Evolutionary conservation across 2,329 filamentous ascomycete genomes (phyloP).

Genomic region (Hymenoscyphus fructigenus): DNA sequence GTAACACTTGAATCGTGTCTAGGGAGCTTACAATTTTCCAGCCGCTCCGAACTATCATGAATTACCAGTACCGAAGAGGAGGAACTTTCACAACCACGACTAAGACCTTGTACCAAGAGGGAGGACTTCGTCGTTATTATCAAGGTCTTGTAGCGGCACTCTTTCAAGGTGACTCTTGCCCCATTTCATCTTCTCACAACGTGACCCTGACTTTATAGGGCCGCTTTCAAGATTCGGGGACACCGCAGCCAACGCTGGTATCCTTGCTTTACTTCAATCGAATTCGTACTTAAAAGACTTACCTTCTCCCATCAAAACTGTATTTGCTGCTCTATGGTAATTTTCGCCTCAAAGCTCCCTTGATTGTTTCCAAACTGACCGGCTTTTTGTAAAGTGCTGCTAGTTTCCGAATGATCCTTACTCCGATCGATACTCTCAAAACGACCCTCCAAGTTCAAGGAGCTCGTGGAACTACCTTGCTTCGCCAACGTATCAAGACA

Average conservation of each 20-base stretch:
- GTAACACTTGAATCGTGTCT: not conserved
- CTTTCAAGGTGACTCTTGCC: conserved; percentile 41
- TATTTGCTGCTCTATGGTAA: conserved; percentile 48
- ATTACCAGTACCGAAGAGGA: conserved; percentile 51
- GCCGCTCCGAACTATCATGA: conserved; percentile 51
- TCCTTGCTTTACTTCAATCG: conserved; percentile 47
- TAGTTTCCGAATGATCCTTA: conserved; percentile 48
- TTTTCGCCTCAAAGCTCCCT: not conserved
- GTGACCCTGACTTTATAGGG: conserved; percentile 32
- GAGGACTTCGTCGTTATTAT: conserved; percentile 46
- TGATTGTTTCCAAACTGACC: conserved; percentile 1
- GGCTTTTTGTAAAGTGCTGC: conserved; percentile 40
- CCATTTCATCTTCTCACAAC: not conserved
- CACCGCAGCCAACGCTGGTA: conserved; percentile 50
- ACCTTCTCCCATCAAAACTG: conserved; percentile 45
- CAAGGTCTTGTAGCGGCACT: conserved; percentile 47
- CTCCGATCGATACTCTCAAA: conserved; percentile 50
- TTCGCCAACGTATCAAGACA: conserved; percentile 45
- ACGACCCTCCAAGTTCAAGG: conserved; percentile 51
- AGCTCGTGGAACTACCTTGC: conserved; percentile 42
- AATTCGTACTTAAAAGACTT: conserved; percentile 46
- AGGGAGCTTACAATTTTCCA: conserved; percentile 24
- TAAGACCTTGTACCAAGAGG: conserved; percentile 43
- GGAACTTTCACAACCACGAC: conserved; percentile 43
- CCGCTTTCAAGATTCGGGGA: conserved; percentile 48